Conservation (phyloP, 345 rosid species). For the Gossypium bickii region DNA sequence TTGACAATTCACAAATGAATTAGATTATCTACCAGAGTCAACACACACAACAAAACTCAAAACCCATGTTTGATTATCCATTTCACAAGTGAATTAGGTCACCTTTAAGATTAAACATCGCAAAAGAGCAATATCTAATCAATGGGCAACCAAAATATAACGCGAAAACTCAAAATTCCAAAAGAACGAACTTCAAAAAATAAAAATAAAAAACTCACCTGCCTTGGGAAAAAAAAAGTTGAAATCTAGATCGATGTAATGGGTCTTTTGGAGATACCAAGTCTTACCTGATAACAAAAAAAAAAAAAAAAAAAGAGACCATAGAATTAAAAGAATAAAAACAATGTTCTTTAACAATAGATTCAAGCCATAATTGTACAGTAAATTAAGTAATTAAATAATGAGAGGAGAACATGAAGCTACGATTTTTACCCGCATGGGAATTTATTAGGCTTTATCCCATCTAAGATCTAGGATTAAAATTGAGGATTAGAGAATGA, state of each 20-base stretch:
- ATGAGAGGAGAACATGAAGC: conserved; percentile 18
- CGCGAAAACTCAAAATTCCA: background rate
- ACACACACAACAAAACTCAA: background rate
- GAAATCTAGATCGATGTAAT: conserved; percentile 16
- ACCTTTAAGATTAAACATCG: background rate
- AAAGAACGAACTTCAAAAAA: conserved; percentile 4
- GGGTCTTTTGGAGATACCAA: conserved; percentile 22
- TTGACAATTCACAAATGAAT: background rate
- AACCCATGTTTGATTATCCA: background rate
- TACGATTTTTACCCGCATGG: conserved; percentile 18
- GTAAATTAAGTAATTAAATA: conserved; percentile 19
- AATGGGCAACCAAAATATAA: background rate
- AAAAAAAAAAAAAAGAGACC: conserved; percentile 9
- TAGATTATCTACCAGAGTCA: background rate
- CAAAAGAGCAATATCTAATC: conserved; percentile 4
- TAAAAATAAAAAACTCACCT: conserved; percentile 8
- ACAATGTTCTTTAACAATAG: conserved; percentile 30
- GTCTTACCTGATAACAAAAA: conserved; percentile 24
- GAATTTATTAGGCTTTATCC: conserved; percentile 6
- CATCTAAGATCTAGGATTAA: conserved; percentile 21
- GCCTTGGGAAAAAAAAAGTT: background rate
- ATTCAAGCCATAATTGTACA: conserved; percentile 25
- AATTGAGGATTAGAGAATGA: background rate
- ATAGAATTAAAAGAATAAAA: conserved; percentile 17
- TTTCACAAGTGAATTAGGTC: background rate